phyloP scores from a whole-genome alignment of 1,284 basidiomycete genomes.

The Sanghuangporus weigelae region DNA sequence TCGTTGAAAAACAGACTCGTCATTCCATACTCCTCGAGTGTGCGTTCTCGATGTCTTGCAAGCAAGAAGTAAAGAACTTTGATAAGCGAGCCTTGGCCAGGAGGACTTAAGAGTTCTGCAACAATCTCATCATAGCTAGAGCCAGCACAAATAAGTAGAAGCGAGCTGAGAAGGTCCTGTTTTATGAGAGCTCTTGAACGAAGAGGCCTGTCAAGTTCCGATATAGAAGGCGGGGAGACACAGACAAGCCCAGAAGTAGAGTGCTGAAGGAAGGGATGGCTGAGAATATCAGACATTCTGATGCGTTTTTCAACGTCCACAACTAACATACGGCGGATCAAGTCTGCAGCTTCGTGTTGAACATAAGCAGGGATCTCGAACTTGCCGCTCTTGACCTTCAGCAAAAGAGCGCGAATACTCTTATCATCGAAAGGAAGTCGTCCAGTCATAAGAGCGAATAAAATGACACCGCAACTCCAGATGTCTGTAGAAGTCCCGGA shows the following conservation, averaged over 20 bases:
- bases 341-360: constrained; percentile 68
- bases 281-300: constrained; percentile 83
- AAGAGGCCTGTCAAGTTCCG: constrained; percentile 62
- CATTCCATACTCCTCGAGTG: constrained; percentile 58
- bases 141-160: constrained; percentile 85
- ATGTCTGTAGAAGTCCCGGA: constrained; percentile 92
- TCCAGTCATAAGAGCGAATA: constrained; percentile 85
- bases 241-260: constrained; percentile 47
- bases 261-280: constrained; percentile 77
- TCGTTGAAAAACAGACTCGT: constrained; percentile 32
- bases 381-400: constrained; percentile 88
- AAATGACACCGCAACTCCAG: constrained; percentile 90
- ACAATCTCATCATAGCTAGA: constrained; percentile 56
- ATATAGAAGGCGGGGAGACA: constrained; percentile 59
- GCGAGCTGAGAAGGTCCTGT: constrained; percentile 79
- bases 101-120: constrained; percentile 58
- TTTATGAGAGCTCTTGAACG: constrained; percentile 74
- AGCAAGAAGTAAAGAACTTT: constrained; percentile 94
- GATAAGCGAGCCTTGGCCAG: constrained; percentile 69
- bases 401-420: constrained; percentile 75
- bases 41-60: constrained; percentile 72
- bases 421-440: constrained; percentile 88
- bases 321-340: constrained; percentile 80
- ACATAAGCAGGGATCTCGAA: constrained; percentile 78
- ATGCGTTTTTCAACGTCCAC: constrained; percentile 88